A percentile compares a stretch with the other conserved stretches of the same genome.
Conservation (phyloP, 2,329 filamentous ascomycete species). For the Chaetoscypha palmicola region DNA sequence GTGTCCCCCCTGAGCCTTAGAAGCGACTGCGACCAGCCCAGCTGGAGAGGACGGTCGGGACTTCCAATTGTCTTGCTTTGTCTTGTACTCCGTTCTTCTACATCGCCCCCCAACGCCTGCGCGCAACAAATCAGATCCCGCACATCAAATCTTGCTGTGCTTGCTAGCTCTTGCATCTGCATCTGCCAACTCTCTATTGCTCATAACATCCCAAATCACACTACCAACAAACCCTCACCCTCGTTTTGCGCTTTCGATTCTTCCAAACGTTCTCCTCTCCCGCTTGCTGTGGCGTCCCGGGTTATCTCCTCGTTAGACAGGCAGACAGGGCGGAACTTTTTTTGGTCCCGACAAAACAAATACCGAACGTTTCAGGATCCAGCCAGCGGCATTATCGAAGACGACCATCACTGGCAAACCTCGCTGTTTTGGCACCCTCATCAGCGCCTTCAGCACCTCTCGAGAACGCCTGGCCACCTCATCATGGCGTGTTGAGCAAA, state of each 20-base stretch:
- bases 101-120: slow-evolving; percentile 1
- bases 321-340: background rate
- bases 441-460: background rate
- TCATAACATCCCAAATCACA: too few relatives aligned
- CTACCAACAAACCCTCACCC: background rate
- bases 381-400: background rate
- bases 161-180: background rate
- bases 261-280: background rate
- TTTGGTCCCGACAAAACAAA: background rate
- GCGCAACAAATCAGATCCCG: background rate
- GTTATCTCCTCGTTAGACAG: background rate
- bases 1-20: too few relatives aligned
- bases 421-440: background rate
- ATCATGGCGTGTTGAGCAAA: slow-evolving; percentile 24
- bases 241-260: background rate
- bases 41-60: background rate
- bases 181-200: too few relatives aligned
- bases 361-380: background rate
- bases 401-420: background rate
- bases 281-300: background rate
- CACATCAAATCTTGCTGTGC: background rate
- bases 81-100: background rate
- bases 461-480: slow-evolving; percentile 12
- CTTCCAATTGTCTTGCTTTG: background rate
- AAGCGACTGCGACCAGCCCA: too few relatives aligned